Conservation (phyloP, 768 basidiomycete genomes). For the Lactarius sanguifluus region DNA sequence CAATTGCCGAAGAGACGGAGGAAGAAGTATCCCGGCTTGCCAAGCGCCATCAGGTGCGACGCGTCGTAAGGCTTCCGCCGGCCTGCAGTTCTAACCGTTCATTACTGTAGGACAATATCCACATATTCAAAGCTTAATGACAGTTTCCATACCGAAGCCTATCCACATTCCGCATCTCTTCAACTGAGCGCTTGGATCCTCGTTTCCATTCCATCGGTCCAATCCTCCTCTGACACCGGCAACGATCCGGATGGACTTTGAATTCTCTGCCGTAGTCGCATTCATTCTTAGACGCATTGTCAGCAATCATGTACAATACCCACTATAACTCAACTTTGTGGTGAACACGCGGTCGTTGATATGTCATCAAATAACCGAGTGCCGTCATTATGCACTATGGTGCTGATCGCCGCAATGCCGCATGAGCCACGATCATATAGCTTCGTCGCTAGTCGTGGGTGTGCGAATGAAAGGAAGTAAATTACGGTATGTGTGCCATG, state of each 20-base stretch:
- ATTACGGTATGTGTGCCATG: background rate
- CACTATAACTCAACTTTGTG: background rate
- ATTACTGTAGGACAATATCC: background rate
- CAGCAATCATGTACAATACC: background rate
- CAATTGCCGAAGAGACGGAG: slow-evolving; percentile 11
- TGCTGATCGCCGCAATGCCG: background rate
- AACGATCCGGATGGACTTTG: background rate
- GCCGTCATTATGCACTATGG: background rate
- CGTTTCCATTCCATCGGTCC: background rate
- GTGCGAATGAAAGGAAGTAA: background rate
- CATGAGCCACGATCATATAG: background rate
- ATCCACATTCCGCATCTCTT: background rate
- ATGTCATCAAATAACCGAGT: background rate
- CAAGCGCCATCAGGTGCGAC: slow-evolving; percentile 7
- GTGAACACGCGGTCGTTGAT: background rate
- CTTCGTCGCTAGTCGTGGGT: background rate
- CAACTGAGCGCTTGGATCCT: slow-evolving; percentile 1
- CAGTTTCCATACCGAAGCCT: background rate
- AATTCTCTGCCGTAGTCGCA: background rate
- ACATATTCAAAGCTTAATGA: background rate
- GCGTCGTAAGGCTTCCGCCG: background rate
- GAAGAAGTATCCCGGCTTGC: slow-evolving; percentile 3
- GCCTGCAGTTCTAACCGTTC: background rate
- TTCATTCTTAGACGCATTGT: background rate
- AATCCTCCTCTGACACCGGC: background rate